These are phyloP conservation scores for Phyllosticta ampelicida DNA, from an alignment of 2,329 filamentous ascomycete species.

Conservation along the genomic window DNA sequence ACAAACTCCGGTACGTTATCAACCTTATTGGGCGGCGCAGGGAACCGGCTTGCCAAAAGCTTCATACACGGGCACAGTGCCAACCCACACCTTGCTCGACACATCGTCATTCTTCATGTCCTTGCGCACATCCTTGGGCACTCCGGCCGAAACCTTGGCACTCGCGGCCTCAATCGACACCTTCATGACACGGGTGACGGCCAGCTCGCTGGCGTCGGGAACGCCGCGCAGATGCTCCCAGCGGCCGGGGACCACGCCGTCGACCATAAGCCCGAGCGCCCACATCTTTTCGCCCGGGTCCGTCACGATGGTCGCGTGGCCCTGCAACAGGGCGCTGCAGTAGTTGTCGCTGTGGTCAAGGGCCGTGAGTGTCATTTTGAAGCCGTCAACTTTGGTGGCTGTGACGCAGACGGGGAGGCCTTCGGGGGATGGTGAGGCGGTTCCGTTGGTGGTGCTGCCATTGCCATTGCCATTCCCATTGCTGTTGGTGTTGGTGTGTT, in stretches of 20 bases:
- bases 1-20: conserved; percentile 53
- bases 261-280: conserved; percentile 69
- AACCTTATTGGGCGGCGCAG: conserved; percentile 37
- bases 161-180: conserved; percentile 60
- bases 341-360: conserved; percentile 82
- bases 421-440: conserved; percentile 15
- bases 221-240: conserved; percentile 61
- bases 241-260: conserved; percentile 57
- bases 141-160: conserved; percentile 61
- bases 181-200: conserved; percentile 60
- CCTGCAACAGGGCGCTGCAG: conserved; percentile 68
- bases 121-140: conserved; percentile 50
- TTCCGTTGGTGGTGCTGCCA: neutral
- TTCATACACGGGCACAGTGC: conserved; percentile 54
- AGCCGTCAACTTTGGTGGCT: conserved; percentile 65
- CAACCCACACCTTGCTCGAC: conserved; percentile 45
- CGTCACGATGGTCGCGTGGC: conserved; percentile 57
- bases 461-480: no score
- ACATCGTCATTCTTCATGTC: conserved; percentile 42
- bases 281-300: conserved; percentile 61
- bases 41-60: conserved; percentile 54
- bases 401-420: conserved; percentile 63
- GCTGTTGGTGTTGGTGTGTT: conserved; percentile 17
- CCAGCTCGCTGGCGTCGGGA: conserved; percentile 63
- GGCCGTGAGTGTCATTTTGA: conserved; percentile 69